Conservation (phyloP, 805 yeast genomes). For the Lipomyces yamanashiensis region DNA sequence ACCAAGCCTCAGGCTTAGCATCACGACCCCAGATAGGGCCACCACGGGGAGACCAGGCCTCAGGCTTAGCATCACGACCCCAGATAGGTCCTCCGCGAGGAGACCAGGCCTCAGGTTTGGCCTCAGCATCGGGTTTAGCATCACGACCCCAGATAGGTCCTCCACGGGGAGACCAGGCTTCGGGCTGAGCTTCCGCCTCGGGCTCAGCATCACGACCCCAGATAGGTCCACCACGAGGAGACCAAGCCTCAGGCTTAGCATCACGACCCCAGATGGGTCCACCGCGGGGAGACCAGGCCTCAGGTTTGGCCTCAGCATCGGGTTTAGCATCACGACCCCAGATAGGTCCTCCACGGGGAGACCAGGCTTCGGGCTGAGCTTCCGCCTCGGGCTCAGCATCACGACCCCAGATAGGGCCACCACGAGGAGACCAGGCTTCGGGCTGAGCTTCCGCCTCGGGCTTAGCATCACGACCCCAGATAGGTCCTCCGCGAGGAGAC, state of each 20-base stretch:
- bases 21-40: constrained; percentile 26
- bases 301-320: constrained; percentile 13
- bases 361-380: constrained; percentile 6
- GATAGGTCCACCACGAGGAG: constrained; percentile 13
- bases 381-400: constrained; percentile 24
- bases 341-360: constrained; percentile 15
- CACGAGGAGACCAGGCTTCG: constrained; percentile 7
- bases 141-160: constrained; percentile 29
- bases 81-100: constrained; percentile 17
- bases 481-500: constrained; percentile 14
- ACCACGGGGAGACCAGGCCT: constrained; percentile 12
- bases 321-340: constrained; percentile 27
- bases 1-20: constrained; percentile 25
- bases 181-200: constrained; percentile 14
- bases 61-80: constrained; percentile 27
- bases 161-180: constrained; percentile 6
- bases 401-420: constrained; percentile 22
- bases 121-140: constrained; percentile 26
- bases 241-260: constrained; percentile 8
- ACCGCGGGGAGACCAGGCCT: constrained; percentile 10
- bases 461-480: constrained; percentile 25
- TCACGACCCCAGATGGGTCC: constrained; percentile 23
- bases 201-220: constrained; percentile 25
- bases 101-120: constrained; percentile 15
- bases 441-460: constrained; percentile 19